These are phyloP conservation scores for Fusarium penzigii DNA, from an alignment of 2,329 filamentous ascomycete genomes.

Conservation along the genomic window DNA sequence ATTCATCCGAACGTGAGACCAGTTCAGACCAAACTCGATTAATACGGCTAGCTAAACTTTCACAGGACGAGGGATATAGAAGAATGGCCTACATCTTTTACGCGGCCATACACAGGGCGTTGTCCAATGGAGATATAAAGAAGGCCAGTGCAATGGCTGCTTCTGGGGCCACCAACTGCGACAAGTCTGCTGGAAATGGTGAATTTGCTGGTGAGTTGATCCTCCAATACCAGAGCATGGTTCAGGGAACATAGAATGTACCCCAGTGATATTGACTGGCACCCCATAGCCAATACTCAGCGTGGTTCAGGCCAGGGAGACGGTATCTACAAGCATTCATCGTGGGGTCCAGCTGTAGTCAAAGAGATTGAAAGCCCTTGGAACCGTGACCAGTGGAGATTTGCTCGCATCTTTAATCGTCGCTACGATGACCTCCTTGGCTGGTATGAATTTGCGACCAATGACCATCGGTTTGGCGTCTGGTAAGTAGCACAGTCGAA, in stretches of 20 bases:
- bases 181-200: not conserved
- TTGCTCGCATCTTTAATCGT: not conserved
- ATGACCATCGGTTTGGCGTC: not conserved
- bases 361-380: not conserved
- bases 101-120: not conserved
- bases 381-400: not conserved
- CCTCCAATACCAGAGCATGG: too few species aligned
- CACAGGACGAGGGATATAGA: not conserved
- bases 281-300: not conserved
- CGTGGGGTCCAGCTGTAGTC: not conserved
- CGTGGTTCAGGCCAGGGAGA: not conserved
- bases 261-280: not conserved
- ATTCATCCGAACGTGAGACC: not conserved
- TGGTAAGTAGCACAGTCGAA: not conserved
- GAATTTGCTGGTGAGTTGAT: not conserved
- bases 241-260: too few species aligned
- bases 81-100: not conserved
- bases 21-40: not conserved
- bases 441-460: not conserved
- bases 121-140: not conserved
- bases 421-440: not conserved
- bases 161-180: not conserved
- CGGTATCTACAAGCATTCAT: not conserved
- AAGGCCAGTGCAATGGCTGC: not conserved
- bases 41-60: not conserved